Percentiles rank a stretch among this genome's conserved stretches.
phyloP scores from a whole-genome alignment of 192 early-diverging fungal species.

The Backusella parvicylindrica region DNA sequence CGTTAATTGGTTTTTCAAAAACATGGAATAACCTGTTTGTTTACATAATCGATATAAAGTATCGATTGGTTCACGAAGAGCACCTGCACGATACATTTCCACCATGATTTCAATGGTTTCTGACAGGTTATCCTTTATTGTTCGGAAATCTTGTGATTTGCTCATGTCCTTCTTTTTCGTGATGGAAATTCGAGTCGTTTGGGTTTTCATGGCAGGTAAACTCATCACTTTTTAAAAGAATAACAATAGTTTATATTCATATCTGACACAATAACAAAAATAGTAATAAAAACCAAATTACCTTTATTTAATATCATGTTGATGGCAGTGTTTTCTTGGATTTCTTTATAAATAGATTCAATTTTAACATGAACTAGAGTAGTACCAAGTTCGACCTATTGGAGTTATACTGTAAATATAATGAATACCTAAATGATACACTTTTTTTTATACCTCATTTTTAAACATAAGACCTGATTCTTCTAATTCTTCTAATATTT shows the following conservation, averaged over 20 bases:
- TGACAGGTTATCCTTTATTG: background rate
- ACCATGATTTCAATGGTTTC: constrained; percentile 33
- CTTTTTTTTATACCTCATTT: background rate
- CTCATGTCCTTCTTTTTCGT: background rate
- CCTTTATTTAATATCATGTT: background rate
- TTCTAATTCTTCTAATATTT: background rate
- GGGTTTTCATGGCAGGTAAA: constrained; percentile 3
- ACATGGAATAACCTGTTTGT: background rate
- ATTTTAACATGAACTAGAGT: background rate
- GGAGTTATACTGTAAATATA: background rate
- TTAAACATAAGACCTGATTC: background rate
- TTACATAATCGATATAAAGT: constrained; percentile 9
- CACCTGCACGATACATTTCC: constrained; percentile 34
- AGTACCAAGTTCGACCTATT: background rate
- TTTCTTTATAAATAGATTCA: background rate
- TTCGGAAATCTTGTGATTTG: background rate
- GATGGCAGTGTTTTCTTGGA: background rate
- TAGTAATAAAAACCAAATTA: background rate
- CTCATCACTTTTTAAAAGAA: background rate
- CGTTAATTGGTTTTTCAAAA: constrained; percentile 16
- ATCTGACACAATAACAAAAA: background rate
- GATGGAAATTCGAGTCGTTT: background rate
- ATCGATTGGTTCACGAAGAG: background rate
- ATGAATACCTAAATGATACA: background rate
- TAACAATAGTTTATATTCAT: background rate